Conservation (phyloP, 1,284 basidiomycete genomes). For the Sporisorium graminicola region DNA sequence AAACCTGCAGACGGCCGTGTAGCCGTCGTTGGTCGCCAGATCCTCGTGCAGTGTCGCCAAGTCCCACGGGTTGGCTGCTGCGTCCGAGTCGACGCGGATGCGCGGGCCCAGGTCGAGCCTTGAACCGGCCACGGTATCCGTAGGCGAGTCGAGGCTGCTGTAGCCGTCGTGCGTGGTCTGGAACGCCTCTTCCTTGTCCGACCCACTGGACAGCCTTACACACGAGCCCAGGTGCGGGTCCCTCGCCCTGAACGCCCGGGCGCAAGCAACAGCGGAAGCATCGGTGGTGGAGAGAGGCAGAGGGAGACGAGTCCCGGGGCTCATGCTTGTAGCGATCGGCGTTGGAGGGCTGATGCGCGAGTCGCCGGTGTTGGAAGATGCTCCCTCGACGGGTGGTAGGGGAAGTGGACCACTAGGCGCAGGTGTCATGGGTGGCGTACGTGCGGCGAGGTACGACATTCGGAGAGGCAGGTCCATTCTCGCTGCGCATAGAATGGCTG, state of each 20-base stretch:
- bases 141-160: background rate
- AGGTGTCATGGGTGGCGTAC: slow-evolving; percentile 18
- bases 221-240: background rate
- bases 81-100: background rate
- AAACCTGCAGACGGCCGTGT: slow-evolving; percentile 31
- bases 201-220: background rate
- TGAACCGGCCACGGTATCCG: background rate
- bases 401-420: slow-evolving; percentile 24
- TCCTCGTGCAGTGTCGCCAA: slow-evolving; percentile 19
- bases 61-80: slow-evolving; percentile 2
- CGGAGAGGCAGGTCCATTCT: background rate
- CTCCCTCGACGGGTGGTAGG: slow-evolving; percentile 6
- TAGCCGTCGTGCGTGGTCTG: background rate
- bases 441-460: background rate
- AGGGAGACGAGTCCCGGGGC: background rate
- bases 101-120: slow-evolving; percentile 11
- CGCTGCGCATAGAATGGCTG: background rate
- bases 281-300: background rate
- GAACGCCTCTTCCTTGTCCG: background rate
- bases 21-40: slow-evolving; percentile 26
- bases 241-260: background rate
- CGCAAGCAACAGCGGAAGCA: background rate
- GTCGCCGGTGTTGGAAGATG: too few relatives aligned
- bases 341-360: background rate
- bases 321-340: background rate